phyloP scores from a whole-genome alignment of 768 basidiomycete genomes.

The Coprinopsis strossmayeri region DNA sequence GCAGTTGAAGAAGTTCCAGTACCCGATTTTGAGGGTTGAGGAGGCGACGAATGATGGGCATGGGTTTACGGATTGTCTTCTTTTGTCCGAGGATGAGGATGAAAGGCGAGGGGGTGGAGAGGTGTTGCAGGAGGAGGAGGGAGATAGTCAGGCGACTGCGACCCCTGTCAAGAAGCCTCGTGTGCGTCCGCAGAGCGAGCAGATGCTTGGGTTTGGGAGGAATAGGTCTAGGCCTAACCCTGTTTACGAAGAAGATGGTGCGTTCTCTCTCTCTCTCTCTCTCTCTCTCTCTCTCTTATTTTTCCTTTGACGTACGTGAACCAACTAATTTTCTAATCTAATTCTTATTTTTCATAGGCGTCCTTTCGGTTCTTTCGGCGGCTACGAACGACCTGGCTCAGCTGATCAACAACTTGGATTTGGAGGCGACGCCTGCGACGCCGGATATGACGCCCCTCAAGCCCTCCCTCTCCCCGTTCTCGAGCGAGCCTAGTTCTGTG shows the following conservation, averaged over 20 bases:
- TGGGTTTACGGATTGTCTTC: conserved; percentile 13
- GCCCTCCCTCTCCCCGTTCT: conserved; percentile 23
- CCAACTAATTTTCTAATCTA: too few species aligned
- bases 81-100: conserved; percentile 11
- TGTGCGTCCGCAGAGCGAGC: conserved; percentile 59
- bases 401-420: conserved; percentile 73
- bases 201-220: conserved; percentile 41
- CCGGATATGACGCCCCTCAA: conserved; percentile 42
- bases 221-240: conserved; percentile 27
- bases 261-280: too few species aligned
- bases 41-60: conserved; percentile 51
- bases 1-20: conserved; percentile 6
- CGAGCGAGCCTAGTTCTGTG: conserved; percentile 11
- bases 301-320: too few species aligned
- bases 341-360: too few species aligned
- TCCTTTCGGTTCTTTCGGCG: conserved; percentile 65
- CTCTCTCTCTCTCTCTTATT: too few species aligned
- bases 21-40: conserved; percentile 39
- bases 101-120: conserved; percentile 15
- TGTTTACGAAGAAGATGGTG: conserved; percentile 48
- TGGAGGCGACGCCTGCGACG: conserved; percentile 66
- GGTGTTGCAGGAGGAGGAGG: conserved; percentile 11
- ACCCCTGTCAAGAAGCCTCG: conserved; percentile 44
- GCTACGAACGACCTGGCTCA: conserved; percentile 76
- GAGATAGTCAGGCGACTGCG: conserved; percentile 14